Percentiles rank a stretch among this genome's conserved stretches.
These are phyloP conservation scores for Cinchona pubescens DNA, from an alignment of 257 asterid species.

Conservation along the genomic window DNA sequence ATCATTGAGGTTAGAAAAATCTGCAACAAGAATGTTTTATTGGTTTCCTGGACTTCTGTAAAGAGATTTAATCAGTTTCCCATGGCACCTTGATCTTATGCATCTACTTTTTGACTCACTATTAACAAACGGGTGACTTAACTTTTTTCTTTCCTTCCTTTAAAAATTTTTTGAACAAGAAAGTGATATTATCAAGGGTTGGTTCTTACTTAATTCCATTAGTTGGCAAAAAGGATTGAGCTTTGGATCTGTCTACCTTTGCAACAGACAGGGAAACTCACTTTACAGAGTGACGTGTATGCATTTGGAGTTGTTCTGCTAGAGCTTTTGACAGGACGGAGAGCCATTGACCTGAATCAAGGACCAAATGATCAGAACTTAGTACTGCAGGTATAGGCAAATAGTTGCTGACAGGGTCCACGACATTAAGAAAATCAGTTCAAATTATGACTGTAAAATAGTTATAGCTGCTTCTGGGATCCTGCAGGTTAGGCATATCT, in stretches of 20 bases:
- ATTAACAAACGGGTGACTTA: background rate
- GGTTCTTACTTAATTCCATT: constrained; percentile 1
- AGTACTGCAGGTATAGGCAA: constrained; percentile 69
- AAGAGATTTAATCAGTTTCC: background rate
- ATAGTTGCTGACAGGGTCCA: constrained; percentile 7
- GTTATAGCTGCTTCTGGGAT: constrained; percentile 16
- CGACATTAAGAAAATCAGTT: constrained; percentile 6
- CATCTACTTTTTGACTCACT: background rate
- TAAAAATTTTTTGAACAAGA: background rate
- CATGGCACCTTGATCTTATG: background rate
- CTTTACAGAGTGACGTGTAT: constrained; percentile 93
- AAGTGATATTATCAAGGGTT: background rate
- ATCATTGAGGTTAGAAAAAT: background rate
- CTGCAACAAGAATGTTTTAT: background rate
- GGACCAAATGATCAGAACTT: constrained; percentile 92
- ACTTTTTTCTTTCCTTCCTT: background rate
- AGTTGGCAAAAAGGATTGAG: constrained; percentile 20
- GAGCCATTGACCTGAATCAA: constrained; percentile 92
- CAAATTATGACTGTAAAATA: background rate
- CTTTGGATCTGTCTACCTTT: constrained; percentile 35
- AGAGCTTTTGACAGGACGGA: constrained; percentile 94
- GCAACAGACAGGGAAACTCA: constrained; percentile 94
- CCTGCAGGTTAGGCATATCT: constrained; percentile 69
- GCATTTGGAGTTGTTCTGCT: constrained; percentile 96
- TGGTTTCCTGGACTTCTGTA: background rate